A percentile compares a stretch with the other conserved stretches of the same genome.
These are phyloP conservation scores for Clarireedia sp. DNA, from an alignment of 2,329 filamentous ascomycete genomes.

Conservation along the genomic window DNA sequence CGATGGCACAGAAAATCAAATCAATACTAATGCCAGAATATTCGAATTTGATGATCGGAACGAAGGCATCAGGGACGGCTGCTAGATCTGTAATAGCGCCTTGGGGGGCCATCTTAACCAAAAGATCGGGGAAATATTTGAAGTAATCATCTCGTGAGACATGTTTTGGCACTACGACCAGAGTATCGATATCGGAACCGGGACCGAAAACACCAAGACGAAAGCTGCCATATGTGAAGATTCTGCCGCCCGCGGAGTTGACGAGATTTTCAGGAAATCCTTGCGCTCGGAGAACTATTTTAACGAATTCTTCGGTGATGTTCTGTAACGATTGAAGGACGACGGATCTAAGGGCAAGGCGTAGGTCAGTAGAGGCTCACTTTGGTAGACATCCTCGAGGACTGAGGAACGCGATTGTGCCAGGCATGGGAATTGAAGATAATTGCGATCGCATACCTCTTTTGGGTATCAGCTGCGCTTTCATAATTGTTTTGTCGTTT, in stretches of 20 bases:
- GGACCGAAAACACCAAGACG: conserved; percentile 89
- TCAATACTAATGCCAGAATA: conserved; percentile 89
- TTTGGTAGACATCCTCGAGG: too few relatives aligned
- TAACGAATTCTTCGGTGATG: conserved; percentile 81
- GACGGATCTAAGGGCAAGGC: conserved; percentile 38
- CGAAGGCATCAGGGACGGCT: conserved; percentile 80
- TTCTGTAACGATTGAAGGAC: conserved; percentile 71
- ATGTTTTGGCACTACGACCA: conserved; percentile 86
- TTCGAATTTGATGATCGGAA: conserved; percentile 96
- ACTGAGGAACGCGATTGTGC: background rate
- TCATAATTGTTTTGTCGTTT: conserved; percentile 91
- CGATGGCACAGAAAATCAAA: conserved; percentile 76
- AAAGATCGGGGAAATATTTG: conserved; percentile 70
- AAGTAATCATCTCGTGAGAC: conserved; percentile 90
- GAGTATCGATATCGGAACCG: conserved; percentile 94
- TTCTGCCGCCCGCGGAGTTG: conserved; percentile 79
- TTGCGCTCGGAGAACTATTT: conserved; percentile 52
- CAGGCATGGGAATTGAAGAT: background rate
- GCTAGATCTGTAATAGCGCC: conserved; percentile 80
- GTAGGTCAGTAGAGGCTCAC: conserved; percentile 1
- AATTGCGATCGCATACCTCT: conserved; percentile 48
- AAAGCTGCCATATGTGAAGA: conserved; percentile 96
- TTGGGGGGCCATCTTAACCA: conserved; percentile 66
- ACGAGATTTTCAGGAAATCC: conserved; percentile 66
- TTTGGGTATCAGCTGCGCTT: conserved; percentile 70